Base-by-base conservation (phyloP, 2,329 filamentous ascomycete species). In the Stromatinia cepivora region DNA sequence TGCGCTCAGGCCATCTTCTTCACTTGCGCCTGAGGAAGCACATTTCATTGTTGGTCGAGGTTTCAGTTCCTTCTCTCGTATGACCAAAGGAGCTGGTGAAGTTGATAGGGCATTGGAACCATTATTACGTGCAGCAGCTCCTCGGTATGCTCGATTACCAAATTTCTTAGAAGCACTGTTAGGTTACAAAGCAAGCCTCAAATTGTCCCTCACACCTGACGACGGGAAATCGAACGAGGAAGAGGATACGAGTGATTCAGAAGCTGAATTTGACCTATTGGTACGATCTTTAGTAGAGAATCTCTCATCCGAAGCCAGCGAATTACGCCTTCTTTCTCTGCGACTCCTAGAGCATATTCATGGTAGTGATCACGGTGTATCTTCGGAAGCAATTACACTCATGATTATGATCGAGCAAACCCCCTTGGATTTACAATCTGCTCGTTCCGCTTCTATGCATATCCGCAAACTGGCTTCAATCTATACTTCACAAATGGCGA, bases 391-490 rank as follows among this genome's bases (percentile, higher is more conserved):
- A 9, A 79, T 92, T 34, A 81, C 82, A 9, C 84, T 88, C 9
- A 94, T 97, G 81, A 84, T 94, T 22, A 86, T 92, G 72, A 88
- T 94, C 22, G 94, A 98, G 78, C 86, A 93, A 72, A 92, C 90
- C 8, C 89, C 92, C 0, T 81, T 97, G n/a, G 87, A 87, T 59
- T 83, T 97, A 5, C 87, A 94, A 69, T 92, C 90, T 63, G 87
- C 88, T 64, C 87, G 95, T 69, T 87, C 88, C 25, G 87, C 97
- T 46, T 90, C 92, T 2, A 96, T 97, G 86, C 89, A 94, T 72
- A 86, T 97, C 67, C 90, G 94, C 59, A 93, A 92, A 76, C 84
- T 79, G 11, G 90, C 85, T 2, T 81, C 84, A 22, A 78, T 84
- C 28, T 80, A 80, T 20, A 81, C 84, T 67, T 81, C 81, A 42